These are phyloP conservation scores for Adansonia madagascariensis DNA, from an alignment of 441 rosid species.

Conservation along the genomic window DNA sequence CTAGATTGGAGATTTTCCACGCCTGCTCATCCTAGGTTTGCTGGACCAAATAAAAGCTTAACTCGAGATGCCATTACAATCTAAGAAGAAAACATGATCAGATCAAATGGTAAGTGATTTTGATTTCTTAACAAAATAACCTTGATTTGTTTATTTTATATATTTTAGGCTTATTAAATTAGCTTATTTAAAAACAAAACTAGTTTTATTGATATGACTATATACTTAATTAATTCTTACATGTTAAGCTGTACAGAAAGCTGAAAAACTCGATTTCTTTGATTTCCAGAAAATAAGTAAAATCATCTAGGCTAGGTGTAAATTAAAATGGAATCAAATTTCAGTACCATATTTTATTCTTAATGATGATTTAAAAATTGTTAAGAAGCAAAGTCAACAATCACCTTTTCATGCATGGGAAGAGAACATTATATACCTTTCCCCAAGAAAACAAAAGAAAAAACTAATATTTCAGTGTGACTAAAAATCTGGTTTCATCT, in stretches of 20 bases:
- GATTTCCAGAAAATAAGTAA: neutral
- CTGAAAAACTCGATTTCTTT: neutral
- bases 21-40: slow-evolving; percentile 46
- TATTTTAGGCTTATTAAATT: neutral
- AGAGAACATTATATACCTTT: neutral
- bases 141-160: neutral
- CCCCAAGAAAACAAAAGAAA: neutral
- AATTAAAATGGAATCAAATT: too few relatives aligned
- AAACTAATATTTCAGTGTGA: neutral
- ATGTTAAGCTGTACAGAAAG: neutral
- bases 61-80: slow-evolving; percentile 20
- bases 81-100: slow-evolving; percentile 13
- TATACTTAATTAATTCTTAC: neutral
- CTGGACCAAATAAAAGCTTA: slow-evolving; percentile 40
- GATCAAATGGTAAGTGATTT: slow-evolving; percentile 33
- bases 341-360: neutral
- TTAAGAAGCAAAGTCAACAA: neutral
- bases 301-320: neutral
- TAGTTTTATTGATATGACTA: too few relatives aligned
- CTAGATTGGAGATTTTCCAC: slow-evolving; percentile 25
- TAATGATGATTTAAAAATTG: neutral
- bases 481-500: neutral
- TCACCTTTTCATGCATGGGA: neutral
- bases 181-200: neutral
- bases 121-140: neutral